Evolutionary conservation across 108 stramenopile genomes (phyloP), one percentile per base, ranked within the genome.

Genomic region (Cyclotella choctawhatcheeana): DNA sequence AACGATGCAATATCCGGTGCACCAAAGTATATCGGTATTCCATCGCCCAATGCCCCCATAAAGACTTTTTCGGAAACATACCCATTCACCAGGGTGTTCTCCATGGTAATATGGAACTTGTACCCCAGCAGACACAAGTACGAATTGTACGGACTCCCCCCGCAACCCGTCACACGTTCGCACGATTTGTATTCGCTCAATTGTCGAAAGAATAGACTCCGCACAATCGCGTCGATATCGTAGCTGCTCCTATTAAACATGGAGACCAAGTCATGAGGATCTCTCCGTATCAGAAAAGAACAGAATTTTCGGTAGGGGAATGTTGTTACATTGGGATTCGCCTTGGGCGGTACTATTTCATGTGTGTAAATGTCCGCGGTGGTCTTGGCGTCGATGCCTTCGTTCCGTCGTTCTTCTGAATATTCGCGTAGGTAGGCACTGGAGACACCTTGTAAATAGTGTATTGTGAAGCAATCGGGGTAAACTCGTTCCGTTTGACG

Each of bases 101-200:
- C 69, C 69, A 69, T 69, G 22, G 51, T 69, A 20, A 69, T 69
- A 47, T 56, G 56, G 33, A 69, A 69, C 29, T 69, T 69, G 43
- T 44, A 58, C n/a, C 56, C 56, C 17, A 47, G 2, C 69, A 69
- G 44, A 32, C 69, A 69, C 37, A 58, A 47, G 48, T 56, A 69
- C 14, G 69, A 43, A 30, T 44, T 44, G 26, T 69, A 69, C 2
- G 69, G 69, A 26, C 20, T 45, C 5, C 69, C 69, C 2, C 2
- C 17, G 21, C 69, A 69, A 47, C 58, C 22, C 29, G 25, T 34
- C 13, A 69, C 45, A 13, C 69, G 27, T 25, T 35, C 37, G 37
- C 69, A 69, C 21, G 55, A 44, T 26, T 69, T 69, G 44, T 69
- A 69, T 44, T 69, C 56, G 29, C 69, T 58, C 18, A 69, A 20